These are phyloP conservation scores for Amoebophrya sp. DNA, from an alignment of 169 alveolate species.

Conservation along the genomic window DNA sequence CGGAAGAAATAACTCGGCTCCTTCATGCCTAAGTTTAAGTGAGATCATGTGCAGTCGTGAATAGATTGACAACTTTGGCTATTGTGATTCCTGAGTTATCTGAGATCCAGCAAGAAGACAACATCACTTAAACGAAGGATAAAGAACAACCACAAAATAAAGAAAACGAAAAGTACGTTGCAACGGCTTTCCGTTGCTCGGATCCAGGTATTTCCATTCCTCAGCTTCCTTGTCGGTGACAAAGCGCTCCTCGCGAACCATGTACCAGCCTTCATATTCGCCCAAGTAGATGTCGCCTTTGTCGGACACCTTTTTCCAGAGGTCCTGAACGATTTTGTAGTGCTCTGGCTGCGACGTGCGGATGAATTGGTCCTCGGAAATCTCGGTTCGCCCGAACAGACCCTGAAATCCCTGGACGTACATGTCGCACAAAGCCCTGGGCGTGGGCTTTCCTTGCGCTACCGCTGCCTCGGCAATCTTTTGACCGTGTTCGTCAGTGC, in stretches of 20 bases:
- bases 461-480: conserved; percentile 78
- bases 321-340: conserved; percentile 58
- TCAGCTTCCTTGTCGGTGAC: conserved; percentile 77
- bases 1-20: conserved; percentile 79
- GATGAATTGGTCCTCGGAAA: conserved; percentile 61
- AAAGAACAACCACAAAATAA: neutral
- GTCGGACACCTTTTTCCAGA: conserved; percentile 64
- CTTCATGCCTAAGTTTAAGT: conserved; percentile 70
- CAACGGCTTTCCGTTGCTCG: conserved; percentile 37
- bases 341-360: conserved; percentile 72
- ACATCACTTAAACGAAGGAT: neutral
- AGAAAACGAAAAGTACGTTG: conserved; percentile 32
- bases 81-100: no score
- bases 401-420: conserved; percentile 41
- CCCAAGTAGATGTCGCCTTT: conserved; percentile 58
- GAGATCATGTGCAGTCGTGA: no score
- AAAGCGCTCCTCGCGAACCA: conserved; percentile 77
- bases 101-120: neutral
- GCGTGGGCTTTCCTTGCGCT: conserved; percentile 54
- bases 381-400: conserved; percentile 50
- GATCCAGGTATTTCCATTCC: conserved; percentile 67
- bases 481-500: conserved; percentile 86
- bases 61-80: no score
- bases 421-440: conserved; percentile 68
- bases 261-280: conserved; percentile 78